phyloP scores from a whole-genome alignment of 2,329 filamentous ascomycete genomes.

The Trichoderma semiorbis region DNA sequence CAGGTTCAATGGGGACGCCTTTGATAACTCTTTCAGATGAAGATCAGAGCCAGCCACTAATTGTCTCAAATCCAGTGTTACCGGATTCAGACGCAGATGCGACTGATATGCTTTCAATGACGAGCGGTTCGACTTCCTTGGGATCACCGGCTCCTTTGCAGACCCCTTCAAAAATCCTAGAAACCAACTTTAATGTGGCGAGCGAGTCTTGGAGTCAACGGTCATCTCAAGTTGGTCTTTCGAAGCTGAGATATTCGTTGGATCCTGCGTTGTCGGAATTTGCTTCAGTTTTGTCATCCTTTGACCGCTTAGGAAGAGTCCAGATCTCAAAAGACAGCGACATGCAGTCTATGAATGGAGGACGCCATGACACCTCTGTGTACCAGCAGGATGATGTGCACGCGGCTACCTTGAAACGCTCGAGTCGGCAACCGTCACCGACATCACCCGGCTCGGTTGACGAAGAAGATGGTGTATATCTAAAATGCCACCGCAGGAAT shows the following conservation, averaged over 20 bases:
- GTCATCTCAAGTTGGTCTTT: slow-evolving; percentile 17
- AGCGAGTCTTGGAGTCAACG: neutral
- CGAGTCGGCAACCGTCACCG: slow-evolving; percentile 1
- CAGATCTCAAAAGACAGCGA: slow-evolving; percentile 22
- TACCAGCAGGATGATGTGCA: neutral
- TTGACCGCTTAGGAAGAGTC: slow-evolving; percentile 27
- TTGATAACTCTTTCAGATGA: neutral
- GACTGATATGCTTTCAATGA: neutral
- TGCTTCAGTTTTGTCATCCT: slow-evolving; percentile 29
- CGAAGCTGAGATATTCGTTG: slow-evolving; percentile 20
- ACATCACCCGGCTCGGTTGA: neutral
- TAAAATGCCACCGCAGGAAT: slow-evolving; percentile 28
- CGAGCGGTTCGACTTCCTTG: neutral
- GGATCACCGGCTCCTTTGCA: neutral
- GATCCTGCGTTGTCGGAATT: slow-evolving; percentile 28
- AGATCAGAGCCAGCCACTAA: neutral
- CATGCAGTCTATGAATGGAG: neutral
- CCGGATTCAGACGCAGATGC: neutral
- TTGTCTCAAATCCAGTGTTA: neutral
- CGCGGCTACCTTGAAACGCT: neutral
- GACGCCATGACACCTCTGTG: neutral
- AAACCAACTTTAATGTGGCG: neutral
- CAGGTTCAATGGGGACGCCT: neutral
- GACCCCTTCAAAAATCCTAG: slow-evolving; percentile 12
- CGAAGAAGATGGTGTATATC: slow-evolving; percentile 5